These are phyloP conservation scores for Taiwanofungus camphoratus DNA, from an alignment of 1,284 basidiomycete genomes.

Conservation along the genomic window DNA sequence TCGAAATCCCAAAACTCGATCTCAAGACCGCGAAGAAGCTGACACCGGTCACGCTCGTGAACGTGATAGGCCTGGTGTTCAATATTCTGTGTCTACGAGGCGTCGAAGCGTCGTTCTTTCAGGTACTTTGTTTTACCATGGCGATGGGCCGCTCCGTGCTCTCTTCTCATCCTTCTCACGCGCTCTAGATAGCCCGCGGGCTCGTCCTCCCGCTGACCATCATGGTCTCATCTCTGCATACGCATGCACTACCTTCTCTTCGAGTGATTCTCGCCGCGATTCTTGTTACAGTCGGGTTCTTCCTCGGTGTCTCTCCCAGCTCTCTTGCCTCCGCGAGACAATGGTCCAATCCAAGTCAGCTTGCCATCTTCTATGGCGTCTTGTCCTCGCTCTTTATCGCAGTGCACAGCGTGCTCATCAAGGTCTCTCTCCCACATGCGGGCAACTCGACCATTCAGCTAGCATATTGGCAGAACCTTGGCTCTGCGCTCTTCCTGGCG, in stretches of 20 bases:
- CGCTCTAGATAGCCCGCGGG: slow-evolving; percentile 64
- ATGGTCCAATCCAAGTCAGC: slow-evolving; percentile 39
- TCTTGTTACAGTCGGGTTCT: slow-evolving; percentile 57
- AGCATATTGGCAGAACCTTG: slow-evolving; percentile 72
- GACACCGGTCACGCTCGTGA: slow-evolving; percentile 57
- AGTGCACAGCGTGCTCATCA: slow-evolving; percentile 69
- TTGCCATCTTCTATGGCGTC: slow-evolving; percentile 62
- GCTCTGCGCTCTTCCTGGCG: slow-evolving; percentile 55
- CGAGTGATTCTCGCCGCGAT: slow-evolving; percentile 49
- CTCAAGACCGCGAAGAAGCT: slow-evolving; percentile 49
- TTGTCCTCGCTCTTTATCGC: slow-evolving; percentile 70
- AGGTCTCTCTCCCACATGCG: slow-evolving; percentile 58
- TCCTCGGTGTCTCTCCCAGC: slow-evolving; percentile 43
- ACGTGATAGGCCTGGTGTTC: slow-evolving; percentile 69
- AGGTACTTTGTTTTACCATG: slow-evolving; percentile 35
- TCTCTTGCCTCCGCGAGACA: slow-evolving; percentile 11
- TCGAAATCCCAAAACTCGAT: slow-evolving; percentile 55
- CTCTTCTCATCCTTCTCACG: background rate
- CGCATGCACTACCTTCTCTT: slow-evolving; percentile 39
- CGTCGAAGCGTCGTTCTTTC: slow-evolving; percentile 75
- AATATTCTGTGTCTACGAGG: slow-evolving; percentile 71
- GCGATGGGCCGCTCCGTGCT: background rate
- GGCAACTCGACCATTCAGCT: slow-evolving; percentile 66
- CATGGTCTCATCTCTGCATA: slow-evolving; percentile 48
- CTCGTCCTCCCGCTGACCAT: slow-evolving; percentile 76